A percentile compares a stretch with the other conserved stretches of the same genome.
phyloP scores from a whole-genome alignment of 441 rosid species.

The Adansonia rubrostipa region DNA sequence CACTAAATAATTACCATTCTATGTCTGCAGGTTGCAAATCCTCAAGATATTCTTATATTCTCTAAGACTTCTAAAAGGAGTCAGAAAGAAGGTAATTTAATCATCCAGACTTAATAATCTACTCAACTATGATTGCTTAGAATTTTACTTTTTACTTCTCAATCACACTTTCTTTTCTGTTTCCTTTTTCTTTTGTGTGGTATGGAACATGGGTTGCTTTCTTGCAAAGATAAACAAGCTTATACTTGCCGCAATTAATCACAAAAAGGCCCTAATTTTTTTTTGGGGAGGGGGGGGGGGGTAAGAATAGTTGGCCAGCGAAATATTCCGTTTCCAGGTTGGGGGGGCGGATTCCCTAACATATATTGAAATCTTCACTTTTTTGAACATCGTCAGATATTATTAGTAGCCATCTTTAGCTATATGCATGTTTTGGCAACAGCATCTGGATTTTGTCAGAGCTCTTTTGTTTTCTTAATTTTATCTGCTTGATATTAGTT shows the following conservation, averaged over 20 bases:
- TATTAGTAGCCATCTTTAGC: background rate
- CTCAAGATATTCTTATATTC: constrained; percentile 96
- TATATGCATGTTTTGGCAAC: background rate
- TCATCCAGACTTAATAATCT: constrained; percentile 5
- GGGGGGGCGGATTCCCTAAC: too few relatives aligned
- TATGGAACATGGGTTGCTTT: background rate
- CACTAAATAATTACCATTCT: constrained; percentile 22
- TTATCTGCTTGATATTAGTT: constrained; percentile 13
- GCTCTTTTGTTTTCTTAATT: constrained; percentile 17
- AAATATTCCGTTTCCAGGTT: background rate
- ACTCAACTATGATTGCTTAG: background rate
- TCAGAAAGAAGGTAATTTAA: constrained; percentile 51
- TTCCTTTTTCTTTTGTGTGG: background rate
- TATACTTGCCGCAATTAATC: background rate
- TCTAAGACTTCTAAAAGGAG: constrained; percentile 83
- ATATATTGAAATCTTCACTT: background rate
- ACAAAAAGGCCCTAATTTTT: background rate
- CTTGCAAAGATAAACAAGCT: background rate
- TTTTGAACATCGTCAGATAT: background rate
- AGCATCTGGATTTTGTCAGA: constrained; percentile 11
- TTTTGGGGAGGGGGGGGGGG: too few relatives aligned
- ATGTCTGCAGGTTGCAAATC: constrained; percentile 85
- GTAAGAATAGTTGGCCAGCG: background rate
- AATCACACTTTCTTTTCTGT: background rate
- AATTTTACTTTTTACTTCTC: background rate